Percentiles rank a stretch among this genome's conserved stretches.
Conservation (phyloP, 169 alveolate genomes). For the Cryptosporidium ubiquitum region DNA sequence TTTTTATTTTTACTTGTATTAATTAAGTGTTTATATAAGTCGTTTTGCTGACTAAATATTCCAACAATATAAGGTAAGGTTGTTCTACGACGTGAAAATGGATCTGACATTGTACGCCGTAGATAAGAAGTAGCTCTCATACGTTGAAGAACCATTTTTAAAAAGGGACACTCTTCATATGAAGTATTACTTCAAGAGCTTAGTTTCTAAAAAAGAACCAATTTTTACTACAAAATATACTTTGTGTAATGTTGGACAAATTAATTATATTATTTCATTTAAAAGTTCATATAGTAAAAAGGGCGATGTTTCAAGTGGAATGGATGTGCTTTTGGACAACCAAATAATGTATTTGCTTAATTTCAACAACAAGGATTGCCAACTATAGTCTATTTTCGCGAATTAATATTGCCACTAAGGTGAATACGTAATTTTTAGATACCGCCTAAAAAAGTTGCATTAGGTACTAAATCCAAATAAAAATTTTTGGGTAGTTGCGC, state of each 20-base stretch:
- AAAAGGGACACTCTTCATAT: background rate
- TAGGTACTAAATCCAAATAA: background rate
- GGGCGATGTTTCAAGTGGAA: background rate
- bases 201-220: background rate
- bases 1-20: slow-evolving; percentile 22
- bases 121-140: slow-evolving; percentile 82
- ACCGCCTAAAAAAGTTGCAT: slow-evolving; percentile 34
- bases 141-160: slow-evolving; percentile 81
- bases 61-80: slow-evolving; percentile 67
- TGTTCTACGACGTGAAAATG: slow-evolving; percentile 72
- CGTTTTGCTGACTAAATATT: slow-evolving; percentile 24
- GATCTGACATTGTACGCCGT: slow-evolving; percentile 82
- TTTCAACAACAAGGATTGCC: background rate
- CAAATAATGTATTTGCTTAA: background rate
- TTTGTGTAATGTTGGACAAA: background rate
- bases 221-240: background rate
- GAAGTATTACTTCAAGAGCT: background rate
- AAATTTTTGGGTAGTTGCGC: background rate
- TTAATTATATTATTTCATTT: background rate
- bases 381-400: background rate
- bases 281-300: background rate
- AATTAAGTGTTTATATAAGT: slow-evolving; percentile 32
- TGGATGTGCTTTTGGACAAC: background rate
- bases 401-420: background rate
- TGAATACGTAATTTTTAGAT: slow-evolving; percentile 20